Evolutionary conservation across 441 rosid species (phyloP), one percentile per base, ranked within the genome.

Genomic region (Caryocar brasiliense): DNA sequence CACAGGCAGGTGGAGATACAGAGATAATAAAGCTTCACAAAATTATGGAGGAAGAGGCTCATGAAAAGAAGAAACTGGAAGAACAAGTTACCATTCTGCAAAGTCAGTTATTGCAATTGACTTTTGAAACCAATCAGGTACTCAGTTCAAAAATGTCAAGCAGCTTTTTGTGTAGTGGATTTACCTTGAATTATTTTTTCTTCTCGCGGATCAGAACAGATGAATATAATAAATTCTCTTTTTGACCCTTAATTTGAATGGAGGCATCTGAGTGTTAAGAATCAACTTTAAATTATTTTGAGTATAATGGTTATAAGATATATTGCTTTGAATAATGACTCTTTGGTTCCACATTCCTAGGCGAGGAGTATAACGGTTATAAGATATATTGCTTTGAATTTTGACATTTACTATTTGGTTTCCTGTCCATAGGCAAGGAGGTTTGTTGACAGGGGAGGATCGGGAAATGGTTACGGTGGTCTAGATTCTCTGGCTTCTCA

Each of bases 41-140:
- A 52, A 66, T 68, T 56, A 72, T 89, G 60, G 97, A 93, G 64
- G 95, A 82, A 28, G 97, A 93, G 74, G 76, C 82, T 29, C 61
- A 59, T 58, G 76, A 81, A 60, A 93, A 86, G 64, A 84, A 65
- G 76, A 84, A 84, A 69, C 75, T 86, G 65, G 96, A 93, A 68
- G 96, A 85, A 67, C 92, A 89, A 69, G 76, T 81, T 59, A 61
- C 72, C 51, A 44, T 71, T 39, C 63, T 89, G 56, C 79, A 75
- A 66, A 81, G 95, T 74, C 99, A 89, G 73, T 69, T 89, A 45
- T 66, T 86, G 73, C 97, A 89, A 17, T 63, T 89, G 67, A 82
- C 85, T 55, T 76, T 79, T 57, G 96, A 89, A 78, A 85, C 96
- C 55, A 96, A 89, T 54, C 93, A 89, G 96, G 99, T 93, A 79